phyloP scores from a whole-genome alignment of 495 filamentous ascomycete genomes.

The Neurospora terricola region DNA sequence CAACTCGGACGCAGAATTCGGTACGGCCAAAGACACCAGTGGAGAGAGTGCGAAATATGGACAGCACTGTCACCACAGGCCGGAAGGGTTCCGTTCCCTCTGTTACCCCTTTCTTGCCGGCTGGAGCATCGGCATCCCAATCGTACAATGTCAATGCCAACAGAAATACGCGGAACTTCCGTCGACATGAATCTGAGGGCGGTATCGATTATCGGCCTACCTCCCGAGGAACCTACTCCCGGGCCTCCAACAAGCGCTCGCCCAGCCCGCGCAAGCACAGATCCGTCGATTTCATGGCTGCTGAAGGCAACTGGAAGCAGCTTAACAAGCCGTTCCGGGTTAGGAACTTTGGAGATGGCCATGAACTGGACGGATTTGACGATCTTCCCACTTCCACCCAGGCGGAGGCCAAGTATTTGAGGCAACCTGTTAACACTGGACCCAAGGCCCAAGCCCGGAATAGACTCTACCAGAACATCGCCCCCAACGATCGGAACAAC shows the following conservation, averaged over 20 bases:
- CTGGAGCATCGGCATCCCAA: constrained; percentile 59
- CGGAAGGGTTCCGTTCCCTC: constrained; percentile 47
- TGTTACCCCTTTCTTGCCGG: constrained; percentile 58
- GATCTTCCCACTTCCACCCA: constrained; percentile 84
- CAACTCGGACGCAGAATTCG: constrained; percentile 27
- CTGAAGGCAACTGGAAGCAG: constrained; percentile 38
- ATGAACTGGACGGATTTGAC: constrained; percentile 85
- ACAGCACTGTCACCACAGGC: constrained; percentile 40
- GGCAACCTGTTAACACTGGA: constrained; percentile 63
- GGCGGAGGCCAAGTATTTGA: constrained; percentile 71
- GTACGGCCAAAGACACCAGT: constrained; percentile 64
- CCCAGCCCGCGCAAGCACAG: constrained; percentile 43
- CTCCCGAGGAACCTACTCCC: constrained; percentile 42
- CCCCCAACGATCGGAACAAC: constrained; percentile 33
- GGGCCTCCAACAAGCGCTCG: constrained; percentile 39
- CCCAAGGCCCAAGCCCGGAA: constrained; percentile 55
- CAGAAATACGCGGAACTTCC: constrained; percentile 58
- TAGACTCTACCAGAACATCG: constrained; percentile 48
- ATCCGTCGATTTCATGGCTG: constrained; percentile 25
- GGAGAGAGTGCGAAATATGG: constrained; percentile 46
- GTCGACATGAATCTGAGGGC: constrained; percentile 57
- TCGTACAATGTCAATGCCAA: constrained; percentile 64
- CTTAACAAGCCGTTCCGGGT: constrained; percentile 64
- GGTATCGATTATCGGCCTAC: constrained; percentile 43
- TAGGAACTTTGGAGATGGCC: constrained; percentile 83